These are phyloP conservation scores for Prunus davidiana DNA, from an alignment of 306 rosid genomes.

Conservation along the genomic window DNA sequence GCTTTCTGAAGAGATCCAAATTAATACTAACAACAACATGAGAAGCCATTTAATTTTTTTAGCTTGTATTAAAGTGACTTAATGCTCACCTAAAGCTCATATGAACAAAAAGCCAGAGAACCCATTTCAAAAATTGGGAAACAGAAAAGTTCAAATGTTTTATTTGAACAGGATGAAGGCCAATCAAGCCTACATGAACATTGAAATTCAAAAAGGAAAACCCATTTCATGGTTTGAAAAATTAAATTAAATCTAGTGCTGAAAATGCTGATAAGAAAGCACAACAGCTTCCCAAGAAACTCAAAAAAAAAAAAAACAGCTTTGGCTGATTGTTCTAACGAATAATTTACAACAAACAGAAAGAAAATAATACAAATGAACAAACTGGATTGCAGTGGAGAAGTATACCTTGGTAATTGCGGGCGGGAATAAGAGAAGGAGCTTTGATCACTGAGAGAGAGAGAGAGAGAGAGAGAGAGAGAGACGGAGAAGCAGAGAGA, in stretches of 20 bases:
- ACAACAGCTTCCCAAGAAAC: not conserved
- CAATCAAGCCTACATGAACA: not conserved
- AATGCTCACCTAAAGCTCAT: not conserved
- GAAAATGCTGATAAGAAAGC: not conserved
- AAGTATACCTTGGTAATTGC: constrained; percentile 38
- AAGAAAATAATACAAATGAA: constrained; percentile 14
- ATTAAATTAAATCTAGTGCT: not conserved
- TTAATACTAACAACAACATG: not conserved
- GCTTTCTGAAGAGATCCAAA: too few relatives aligned
- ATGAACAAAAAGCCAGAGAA: constrained; percentile 11
- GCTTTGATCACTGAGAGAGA: constrained; percentile 33
- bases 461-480: constrained; percentile 14
- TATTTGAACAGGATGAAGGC: not conserved
- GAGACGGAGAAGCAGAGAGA: constrained; percentile 43
- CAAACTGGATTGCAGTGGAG: constrained; percentile 10
- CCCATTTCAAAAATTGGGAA: not conserved
- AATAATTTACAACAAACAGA: not conserved
- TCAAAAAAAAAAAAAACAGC: not conserved
- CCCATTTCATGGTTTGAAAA: not conserved
- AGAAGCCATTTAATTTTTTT: not conserved
- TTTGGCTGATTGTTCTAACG: not conserved
- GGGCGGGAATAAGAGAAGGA: constrained; percentile 31
- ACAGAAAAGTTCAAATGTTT: not conserved
- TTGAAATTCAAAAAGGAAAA: not conserved
- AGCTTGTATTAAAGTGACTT: not conserved